These are phyloP conservation scores for Acanthamoeba royreba DNA, from an alignment of 208 protist species.

Conservation along the genomic window DNA sequence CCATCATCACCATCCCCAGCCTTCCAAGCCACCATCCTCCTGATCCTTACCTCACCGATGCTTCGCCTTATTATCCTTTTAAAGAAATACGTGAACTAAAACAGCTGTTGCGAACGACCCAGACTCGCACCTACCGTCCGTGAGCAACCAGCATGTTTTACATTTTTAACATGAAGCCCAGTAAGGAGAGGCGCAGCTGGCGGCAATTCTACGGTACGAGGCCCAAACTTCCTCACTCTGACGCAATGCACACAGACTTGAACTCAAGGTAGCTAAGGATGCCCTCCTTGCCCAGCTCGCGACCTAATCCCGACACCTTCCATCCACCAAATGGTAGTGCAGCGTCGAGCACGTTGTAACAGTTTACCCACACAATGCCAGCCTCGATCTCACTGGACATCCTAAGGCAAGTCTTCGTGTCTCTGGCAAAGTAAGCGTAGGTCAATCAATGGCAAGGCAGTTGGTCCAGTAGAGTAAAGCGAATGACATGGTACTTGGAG, in stretches of 20 bases:
- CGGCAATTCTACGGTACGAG: no score
- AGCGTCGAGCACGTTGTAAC: background rate
- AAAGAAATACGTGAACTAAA: no score
- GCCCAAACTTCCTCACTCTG: no score
- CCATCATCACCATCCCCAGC: no score
- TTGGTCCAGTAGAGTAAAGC: background rate
- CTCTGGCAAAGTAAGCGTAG: background rate
- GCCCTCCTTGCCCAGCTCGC: background rate
- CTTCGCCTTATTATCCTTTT: no score
- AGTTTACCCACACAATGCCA: background rate
- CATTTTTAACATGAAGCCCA: no score
- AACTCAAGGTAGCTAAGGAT: background rate
- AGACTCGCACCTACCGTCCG: no score
- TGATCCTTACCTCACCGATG: no score
- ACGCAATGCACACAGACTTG: background rate
- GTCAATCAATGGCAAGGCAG: background rate
- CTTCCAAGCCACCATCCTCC: no score
- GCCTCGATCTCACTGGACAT: background rate
- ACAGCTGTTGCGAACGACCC: no score
- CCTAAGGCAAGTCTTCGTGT: background rate
- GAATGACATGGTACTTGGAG: conserved; percentile 73
- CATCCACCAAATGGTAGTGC: background rate
- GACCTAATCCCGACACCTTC: background rate
- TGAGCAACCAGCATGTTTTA: no score
- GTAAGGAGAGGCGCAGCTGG: no score